phyloP scores from a whole-genome alignment of 2,329 filamentous ascomycete species.

The Fusarium sulawesiense region DNA sequence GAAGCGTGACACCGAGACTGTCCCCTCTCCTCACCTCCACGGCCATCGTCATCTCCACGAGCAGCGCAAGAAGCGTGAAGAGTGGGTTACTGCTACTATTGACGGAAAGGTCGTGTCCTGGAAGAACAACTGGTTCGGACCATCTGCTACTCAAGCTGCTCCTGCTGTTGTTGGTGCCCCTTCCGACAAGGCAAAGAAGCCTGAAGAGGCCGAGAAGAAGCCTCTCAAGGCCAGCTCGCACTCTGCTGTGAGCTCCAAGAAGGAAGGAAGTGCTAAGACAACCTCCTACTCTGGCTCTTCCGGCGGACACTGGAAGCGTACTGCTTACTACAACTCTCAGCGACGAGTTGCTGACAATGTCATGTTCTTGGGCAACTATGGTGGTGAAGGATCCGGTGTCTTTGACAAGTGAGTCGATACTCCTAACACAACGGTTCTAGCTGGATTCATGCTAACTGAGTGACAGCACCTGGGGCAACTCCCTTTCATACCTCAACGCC shows the following conservation, averaged over 20 bases:
- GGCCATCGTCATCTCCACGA: conserved; percentile 64
- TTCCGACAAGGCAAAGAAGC: conserved; percentile 3
- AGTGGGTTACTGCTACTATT: conserved; percentile 66
- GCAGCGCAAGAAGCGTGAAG: conserved; percentile 57
- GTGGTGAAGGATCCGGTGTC: conserved; percentile 56
- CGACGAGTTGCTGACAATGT: conserved; percentile 56
- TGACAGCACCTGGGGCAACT: conserved; percentile 57
- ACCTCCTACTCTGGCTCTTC: conserved; percentile 27
- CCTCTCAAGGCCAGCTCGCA: conserved; percentile 20
- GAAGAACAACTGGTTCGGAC: conserved; percentile 64
- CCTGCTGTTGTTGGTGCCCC: conserved; percentile 22
- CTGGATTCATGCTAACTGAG: conserved; percentile 17
- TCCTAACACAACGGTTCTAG: background rate
- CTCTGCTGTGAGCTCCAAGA: conserved; percentile 25
- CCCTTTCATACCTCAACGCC: conserved; percentile 59
- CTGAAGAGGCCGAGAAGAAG: background rate
- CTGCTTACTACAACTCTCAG: conserved; percentile 59
- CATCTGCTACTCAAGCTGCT: conserved; percentile 43
- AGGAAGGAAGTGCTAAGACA: conserved; percentile 12
- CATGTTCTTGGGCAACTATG: conserved; percentile 62
- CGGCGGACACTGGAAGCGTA: conserved; percentile 54
- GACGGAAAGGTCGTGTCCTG: conserved; percentile 68
- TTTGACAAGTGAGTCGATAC: conserved; percentile 55
- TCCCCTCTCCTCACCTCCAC: conserved; percentile 46
- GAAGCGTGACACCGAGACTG: conserved; percentile 40